These are phyloP conservation scores for Castanea sativa DNA, from an alignment of 306 rosid genomes.

Conservation along the genomic window DNA sequence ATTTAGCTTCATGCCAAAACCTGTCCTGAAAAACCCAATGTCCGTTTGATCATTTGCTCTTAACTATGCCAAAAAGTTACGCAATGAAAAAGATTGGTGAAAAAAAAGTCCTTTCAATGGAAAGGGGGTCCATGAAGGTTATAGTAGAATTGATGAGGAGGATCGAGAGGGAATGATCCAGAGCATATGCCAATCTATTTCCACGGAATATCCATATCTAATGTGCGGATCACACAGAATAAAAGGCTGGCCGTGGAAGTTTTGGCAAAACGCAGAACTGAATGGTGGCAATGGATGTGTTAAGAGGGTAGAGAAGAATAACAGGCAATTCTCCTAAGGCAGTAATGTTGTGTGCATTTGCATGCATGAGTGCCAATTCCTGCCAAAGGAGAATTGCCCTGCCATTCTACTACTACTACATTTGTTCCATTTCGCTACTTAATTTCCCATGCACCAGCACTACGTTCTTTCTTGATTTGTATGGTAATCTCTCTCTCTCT, in stretches of 20 bases:
- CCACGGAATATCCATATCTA: too few relatives aligned
- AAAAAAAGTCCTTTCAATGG: background rate
- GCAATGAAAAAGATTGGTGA: background rate
- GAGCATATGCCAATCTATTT: too few relatives aligned
- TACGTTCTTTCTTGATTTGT: too few relatives aligned
- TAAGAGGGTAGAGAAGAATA: conserved; percentile 20
- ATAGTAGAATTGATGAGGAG: background rate
- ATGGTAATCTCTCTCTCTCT: too few relatives aligned
- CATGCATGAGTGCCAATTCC: background rate
- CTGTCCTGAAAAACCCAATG: too few relatives aligned
- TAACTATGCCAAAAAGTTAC: background rate
- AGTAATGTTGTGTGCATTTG: background rate
- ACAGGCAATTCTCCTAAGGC: conserved; percentile 10
- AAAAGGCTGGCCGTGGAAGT: conserved; percentile 2
- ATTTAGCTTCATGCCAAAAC: too few relatives aligned
- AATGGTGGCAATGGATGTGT: background rate
- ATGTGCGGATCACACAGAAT: conserved; percentile 16
- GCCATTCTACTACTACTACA: too few relatives aligned
- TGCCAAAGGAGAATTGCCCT: too few relatives aligned
- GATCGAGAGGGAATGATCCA: too few relatives aligned
- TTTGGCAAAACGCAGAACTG: background rate
- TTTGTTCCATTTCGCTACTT: too few relatives aligned
- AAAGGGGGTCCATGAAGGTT: conserved; percentile 25
- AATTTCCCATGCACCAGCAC: too few relatives aligned
- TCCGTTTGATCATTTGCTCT: too few relatives aligned